Evolutionary conservation across 2,329 filamentous ascomycete genomes (phyloP), one percentile per base, ranked within the genome.

Genomic region (Cladosporium velox): DNA sequence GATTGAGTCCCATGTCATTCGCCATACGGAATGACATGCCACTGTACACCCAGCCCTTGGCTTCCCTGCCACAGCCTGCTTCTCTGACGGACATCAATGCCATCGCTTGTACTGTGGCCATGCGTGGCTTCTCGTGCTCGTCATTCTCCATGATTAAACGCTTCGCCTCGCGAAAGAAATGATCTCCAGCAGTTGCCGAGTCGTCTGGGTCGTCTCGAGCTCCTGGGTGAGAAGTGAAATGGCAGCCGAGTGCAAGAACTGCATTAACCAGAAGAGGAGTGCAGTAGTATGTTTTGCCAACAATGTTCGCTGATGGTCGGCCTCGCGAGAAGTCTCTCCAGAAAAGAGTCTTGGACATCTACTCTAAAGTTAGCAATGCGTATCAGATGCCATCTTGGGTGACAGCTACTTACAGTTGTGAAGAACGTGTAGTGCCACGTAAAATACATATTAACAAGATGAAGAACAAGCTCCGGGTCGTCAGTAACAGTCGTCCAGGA

Each of bases 11-110:
- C 69, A 99, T 86, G 73, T 99, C 95, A 77, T 91, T 91, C 0
- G 93, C 94, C 94, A 99, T 98, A 54, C 95, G 90, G 77, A 99
- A 98, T 73, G 91, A 95, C 91, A 99, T 97, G 59, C 95, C 94
- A 73, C 92, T 97, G 78, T 98, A 98, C 3, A 97, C 93, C 95
- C 95, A 99, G 1, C 95, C 95, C 78, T 95, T 96, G 47, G 92
- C 92, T 79, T 98, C 95, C 51, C 94, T 86, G 0, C 92, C 94
- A 77, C 94, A 98, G 0, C 95, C 95, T 2, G 94, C 95, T 80
- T 99, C 95, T 67, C 95, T 86, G 0, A 98, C 94, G 8, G 93
- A 97, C 93, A 99, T 97, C 69, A 98, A 82, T 0, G 93, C 93
- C 64, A 98, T 81, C 0, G 95, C 95, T 79, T 99, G 95, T 0